Evolutionary conservation across 2,329 filamentous ascomycete species (phyloP), one percentile per base, ranked within the genome.

Genomic region (Aureobasidium musti): DNA sequence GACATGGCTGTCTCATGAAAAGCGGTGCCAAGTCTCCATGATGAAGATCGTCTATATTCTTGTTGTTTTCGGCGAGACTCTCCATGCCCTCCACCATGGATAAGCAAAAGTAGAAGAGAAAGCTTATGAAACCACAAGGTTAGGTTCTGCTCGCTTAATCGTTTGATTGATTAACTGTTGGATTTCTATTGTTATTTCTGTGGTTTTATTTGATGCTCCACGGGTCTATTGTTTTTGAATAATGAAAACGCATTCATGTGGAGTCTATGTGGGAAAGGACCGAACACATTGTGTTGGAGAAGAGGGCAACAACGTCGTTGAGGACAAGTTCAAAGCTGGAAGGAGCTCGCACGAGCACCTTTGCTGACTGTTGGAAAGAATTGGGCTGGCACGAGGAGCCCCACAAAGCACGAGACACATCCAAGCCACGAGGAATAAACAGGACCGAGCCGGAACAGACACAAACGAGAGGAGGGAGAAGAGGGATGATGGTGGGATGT

Each of bases 391-490:
- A 47, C 21, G 23, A 47, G 43, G 19, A 41, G 59, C 59, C 59
- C 59, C 59, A 63, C 59, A 63, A 39, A 52, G 45, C 59, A 63
- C 23, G 57, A 61, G 57, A 43, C 37, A 43, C 37, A 35, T 8
- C 7, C 41, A 61, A 61, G 57, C 57, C 39, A 61, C 39, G 43
- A 61, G 43, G 43, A 61, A 37, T 26, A 39, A 52, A 63, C 45
- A 63, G 59, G 59, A 52, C 59, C 59, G 59, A 63, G 57, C 45
- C 59, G 59, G 59, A 35, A 35, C 54, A 59, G 37, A 63, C 45
- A 41, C 43, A 52, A 52, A 63, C 30, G 21, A 63, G 30, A 52
- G 59, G 33, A 61, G 57, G n/a, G n/a, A 49, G 28, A 35, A 10
- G 43, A 33, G 49, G 19, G 11, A 35, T 23, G 57, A 28, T 59